phyloP scores from a whole-genome alignment of 2,329 filamentous ascomycete species.

The Hypoxylon sp. region DNA sequence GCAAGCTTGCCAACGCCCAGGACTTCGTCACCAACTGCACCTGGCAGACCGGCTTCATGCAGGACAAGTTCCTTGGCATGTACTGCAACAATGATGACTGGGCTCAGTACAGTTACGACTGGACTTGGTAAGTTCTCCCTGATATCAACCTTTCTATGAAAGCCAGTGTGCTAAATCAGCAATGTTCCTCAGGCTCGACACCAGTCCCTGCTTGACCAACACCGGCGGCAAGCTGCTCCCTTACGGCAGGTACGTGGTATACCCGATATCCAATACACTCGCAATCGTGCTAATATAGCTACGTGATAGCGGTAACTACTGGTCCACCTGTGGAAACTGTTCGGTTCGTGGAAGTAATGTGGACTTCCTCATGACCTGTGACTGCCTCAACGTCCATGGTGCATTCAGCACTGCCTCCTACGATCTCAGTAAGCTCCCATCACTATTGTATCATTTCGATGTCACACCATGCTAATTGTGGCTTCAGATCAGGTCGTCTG shows the following conservation, averaged over 20 bases:
- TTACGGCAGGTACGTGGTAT: constrained; percentile 36
- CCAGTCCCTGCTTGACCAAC: constrained; percentile 46
- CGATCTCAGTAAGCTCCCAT: constrained; percentile 42
- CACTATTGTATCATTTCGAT: not conserved
- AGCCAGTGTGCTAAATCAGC: constrained; percentile 14
- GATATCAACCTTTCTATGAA: not conserved
- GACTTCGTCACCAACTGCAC: constrained; percentile 49
- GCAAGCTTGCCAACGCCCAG: constrained; percentile 42
- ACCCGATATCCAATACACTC: not conserved
- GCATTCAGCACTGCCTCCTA: constrained; percentile 33
- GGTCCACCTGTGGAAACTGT: constrained; percentile 43
- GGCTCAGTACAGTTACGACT: constrained; percentile 50
- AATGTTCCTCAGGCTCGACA: constrained; percentile 48
- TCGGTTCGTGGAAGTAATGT: constrained; percentile 37
- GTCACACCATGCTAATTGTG: constrained; percentile 8
- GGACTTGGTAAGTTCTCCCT: constrained; percentile 48
- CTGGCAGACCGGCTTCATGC: constrained; percentile 48
- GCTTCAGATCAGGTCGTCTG: constrained; percentile 48
- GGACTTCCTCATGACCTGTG: constrained; percentile 41
- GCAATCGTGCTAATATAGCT: constrained; percentile 2
- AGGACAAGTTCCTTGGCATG: constrained; percentile 48
- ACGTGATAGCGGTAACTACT: constrained; percentile 44
- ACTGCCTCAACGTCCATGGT: constrained; percentile 38
- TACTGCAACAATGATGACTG: constrained; percentile 52
- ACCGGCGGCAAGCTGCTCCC: constrained; percentile 42